Percentiles rank a stretch among this genome's conserved stretches.
phyloP scores from a whole-genome alignment of 192 early-diverging fungal species.

The Backusella mclennaniae region DNA sequence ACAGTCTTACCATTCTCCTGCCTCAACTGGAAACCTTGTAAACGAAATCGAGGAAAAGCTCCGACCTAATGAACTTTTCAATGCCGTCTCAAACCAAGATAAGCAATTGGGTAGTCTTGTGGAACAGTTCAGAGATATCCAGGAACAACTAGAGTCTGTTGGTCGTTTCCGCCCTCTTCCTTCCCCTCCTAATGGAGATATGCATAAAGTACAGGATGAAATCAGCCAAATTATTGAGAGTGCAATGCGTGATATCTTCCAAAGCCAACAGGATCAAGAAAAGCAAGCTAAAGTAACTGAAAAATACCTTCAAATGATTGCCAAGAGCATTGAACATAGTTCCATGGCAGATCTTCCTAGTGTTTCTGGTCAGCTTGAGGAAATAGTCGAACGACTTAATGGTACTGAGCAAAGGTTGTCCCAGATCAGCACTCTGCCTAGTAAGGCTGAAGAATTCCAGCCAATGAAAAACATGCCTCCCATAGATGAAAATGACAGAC shows the following conservation, averaged over 20 bases:
- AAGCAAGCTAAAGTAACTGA: conserved; percentile 25
- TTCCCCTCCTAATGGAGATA: neutral
- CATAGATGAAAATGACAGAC: neutral
- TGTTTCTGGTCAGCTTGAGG: conserved; percentile 21
- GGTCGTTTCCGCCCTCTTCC: neutral
- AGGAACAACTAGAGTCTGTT: neutral
- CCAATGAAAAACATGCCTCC: neutral
- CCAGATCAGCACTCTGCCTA: neutral
- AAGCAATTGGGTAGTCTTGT: neutral
- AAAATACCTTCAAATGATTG: conserved; percentile 28
- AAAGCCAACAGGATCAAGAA: conserved; percentile 13
- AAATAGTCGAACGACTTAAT: conserved; percentile 20
- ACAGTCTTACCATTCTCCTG: conserved; percentile 8
- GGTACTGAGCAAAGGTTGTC: conserved; percentile 23
- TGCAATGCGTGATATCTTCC: conserved; percentile 11
- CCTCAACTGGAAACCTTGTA: neutral
- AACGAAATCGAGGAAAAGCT: neutral
- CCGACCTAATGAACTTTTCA: neutral
- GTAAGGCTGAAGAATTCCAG: neutral
- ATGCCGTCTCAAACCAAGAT: neutral
- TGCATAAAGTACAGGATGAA: neutral
- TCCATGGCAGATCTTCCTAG: conserved; percentile 27
- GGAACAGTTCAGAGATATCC: neutral
- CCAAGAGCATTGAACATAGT: conserved; percentile 20
- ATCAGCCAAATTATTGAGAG: neutral